Evolutionary conservation across 2,329 filamentous ascomycete genomes (phyloP).

Genomic region (Didymella pinodella): DNA sequence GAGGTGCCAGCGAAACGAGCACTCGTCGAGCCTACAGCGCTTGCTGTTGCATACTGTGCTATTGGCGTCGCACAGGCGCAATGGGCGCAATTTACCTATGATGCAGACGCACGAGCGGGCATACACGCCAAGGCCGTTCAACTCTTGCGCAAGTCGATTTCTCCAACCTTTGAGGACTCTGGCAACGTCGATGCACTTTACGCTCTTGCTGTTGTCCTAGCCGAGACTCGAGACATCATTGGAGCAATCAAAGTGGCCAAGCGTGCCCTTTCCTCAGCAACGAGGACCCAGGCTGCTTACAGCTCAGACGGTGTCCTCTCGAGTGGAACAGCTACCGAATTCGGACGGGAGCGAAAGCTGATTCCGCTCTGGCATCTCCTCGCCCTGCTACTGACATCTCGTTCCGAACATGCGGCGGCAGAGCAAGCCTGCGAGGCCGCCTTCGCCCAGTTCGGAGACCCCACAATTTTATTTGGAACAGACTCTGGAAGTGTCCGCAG

Average conservation of each 20-base stretch:
- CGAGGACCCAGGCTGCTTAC: constrained; percentile 37
- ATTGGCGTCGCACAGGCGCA: constrained; percentile 86
- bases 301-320: constrained; percentile 46
- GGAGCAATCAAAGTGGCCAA: constrained; percentile 85
- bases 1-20: constrained; percentile 45
- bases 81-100: constrained; percentile 83
- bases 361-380: constrained; percentile 93
- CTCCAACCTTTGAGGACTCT: constrained; percentile 69
- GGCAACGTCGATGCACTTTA: constrained; percentile 80
- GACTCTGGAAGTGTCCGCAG: constrained; percentile 64
- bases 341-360: constrained; percentile 64
- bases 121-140: constrained; percentile 80
- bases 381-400: constrained; percentile 82
- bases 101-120: constrained; percentile 73
- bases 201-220: constrained; percentile 81
- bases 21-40: constrained; percentile 64
- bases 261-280: constrained; percentile 70
- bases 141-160: constrained; percentile 76
- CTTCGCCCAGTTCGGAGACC: constrained; percentile 85
- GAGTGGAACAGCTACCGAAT: constrained; percentile 38
- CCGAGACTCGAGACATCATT: constrained; percentile 82
- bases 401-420: constrained; percentile 83
- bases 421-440: constrained; percentile 86
- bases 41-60: constrained; percentile 76
- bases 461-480: constrained; percentile 70